These are phyloP conservation scores for Phaffia australis DNA, from an alignment of 768 basidiomycete genomes.

Conservation along the genomic window DNA sequence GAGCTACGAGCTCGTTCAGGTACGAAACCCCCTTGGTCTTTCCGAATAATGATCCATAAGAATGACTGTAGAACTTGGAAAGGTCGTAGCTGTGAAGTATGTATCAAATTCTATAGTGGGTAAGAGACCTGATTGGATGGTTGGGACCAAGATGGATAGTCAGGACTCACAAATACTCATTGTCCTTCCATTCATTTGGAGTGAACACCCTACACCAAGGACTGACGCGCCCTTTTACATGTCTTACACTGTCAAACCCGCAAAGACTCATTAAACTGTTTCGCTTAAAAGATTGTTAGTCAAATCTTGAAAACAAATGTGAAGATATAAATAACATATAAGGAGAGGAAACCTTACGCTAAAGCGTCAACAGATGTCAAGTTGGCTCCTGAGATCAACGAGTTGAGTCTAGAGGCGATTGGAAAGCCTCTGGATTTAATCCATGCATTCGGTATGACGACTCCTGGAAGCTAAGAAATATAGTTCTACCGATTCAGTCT, in stretches of 20 bases:
- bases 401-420: neutral
- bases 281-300: neutral
- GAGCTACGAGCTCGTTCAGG: conserved; percentile 19
- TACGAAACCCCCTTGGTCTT: conserved; percentile 10
- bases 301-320: neutral
- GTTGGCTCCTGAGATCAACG: too few species aligned
- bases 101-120: too few species aligned
- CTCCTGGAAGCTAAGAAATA: too few species aligned
- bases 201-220: conserved; percentile 16
- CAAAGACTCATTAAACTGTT: conserved; percentile 14
- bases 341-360: too few species aligned
- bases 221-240: neutral
- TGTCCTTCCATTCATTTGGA: conserved; percentile 5
- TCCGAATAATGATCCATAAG: neutral
- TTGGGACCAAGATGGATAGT: neutral
- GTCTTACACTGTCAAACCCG: conserved; percentile 9
- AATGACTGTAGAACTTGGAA: conserved; percentile 14
- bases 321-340: neutral
- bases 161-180: conserved; percentile 15
- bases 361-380: too few species aligned
- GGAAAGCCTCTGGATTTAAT: neutral
- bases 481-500: too few species aligned
- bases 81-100: conserved; percentile 10
- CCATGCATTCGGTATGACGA: too few species aligned
- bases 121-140: neutral